Evolutionary conservation across 1,139 yeast species (phyloP).

Genomic region (Suhomyces atakaporum): DNA sequence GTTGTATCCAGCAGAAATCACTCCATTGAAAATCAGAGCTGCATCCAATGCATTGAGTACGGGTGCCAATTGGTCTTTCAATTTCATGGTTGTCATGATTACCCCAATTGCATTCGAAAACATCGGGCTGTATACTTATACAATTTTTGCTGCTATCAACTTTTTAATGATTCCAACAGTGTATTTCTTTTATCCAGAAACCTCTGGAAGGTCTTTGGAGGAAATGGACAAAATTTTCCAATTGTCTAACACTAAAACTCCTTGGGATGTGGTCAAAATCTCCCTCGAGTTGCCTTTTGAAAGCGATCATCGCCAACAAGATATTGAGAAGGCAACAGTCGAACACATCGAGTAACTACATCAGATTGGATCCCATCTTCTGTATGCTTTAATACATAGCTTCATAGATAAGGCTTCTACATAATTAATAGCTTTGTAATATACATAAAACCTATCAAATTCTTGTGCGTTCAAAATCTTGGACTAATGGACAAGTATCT

Average conservation of each 20-base stretch:
- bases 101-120: conserved; percentile 36
- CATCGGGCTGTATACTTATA: conserved; percentile 36
- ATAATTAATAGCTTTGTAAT: too few species aligned
- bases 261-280: conserved; percentile 42
- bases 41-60: conserved; percentile 39
- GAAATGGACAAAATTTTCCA: conserved; percentile 62
- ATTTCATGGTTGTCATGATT: conserved; percentile 39
- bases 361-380: too few species aligned
- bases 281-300: conserved; percentile 35
- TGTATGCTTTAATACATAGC: too few species aligned
- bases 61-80: conserved; percentile 40
- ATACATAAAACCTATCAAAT: too few species aligned
- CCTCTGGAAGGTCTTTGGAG: conserved; percentile 59
- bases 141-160: conserved; percentile 43
- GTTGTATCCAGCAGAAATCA: conserved; percentile 34
- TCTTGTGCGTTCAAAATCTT: too few species aligned
- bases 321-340: conserved; percentile 9
- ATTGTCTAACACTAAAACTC: conserved; percentile 36
- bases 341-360: neutral
- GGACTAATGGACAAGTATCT: too few species aligned
- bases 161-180: conserved; percentile 53
- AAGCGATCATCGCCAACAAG: conserved; percentile 19
- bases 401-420: too few species aligned
- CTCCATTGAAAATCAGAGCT: conserved; percentile 37
- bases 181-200: conserved; percentile 60